Conservation (phyloP, 129 eudicot species). For the Erigeron canadensis region DNA sequence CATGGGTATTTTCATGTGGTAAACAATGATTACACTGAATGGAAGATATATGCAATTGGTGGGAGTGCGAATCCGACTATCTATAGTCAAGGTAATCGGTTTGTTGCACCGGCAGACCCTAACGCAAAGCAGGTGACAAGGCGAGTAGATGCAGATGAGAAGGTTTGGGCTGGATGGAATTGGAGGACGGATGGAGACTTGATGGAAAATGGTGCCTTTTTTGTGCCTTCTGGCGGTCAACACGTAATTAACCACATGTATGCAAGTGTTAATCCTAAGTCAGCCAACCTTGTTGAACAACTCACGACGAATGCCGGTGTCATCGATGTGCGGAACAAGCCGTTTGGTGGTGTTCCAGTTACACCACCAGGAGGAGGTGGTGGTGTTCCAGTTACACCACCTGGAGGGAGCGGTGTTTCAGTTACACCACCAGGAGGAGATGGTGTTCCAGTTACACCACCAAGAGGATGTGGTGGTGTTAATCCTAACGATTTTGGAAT, state of each 20-base stretch:
- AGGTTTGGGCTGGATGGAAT: slow-evolving; percentile 58
- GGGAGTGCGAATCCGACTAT: slow-evolving; percentile 66
- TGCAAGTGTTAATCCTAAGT: slow-evolving; percentile 39
- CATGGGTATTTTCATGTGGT: slow-evolving; percentile 65
- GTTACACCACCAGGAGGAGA: too few relatives aligned
- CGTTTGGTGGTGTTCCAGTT: too few relatives aligned
- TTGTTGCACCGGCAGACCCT: slow-evolving; percentile 45
- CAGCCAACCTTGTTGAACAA: slow-evolving; percentile 37
- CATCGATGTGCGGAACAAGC: too few relatives aligned
- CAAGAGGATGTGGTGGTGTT: slow-evolving; percentile 27
- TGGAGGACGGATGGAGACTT: slow-evolving; percentile 72
- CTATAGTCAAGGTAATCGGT: slow-evolving; percentile 68
- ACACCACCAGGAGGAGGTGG: too few relatives aligned
- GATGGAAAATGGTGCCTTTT: slow-evolving; percentile 68
- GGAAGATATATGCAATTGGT: slow-evolving; percentile 72
- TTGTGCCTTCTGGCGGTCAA: slow-evolving; percentile 58
- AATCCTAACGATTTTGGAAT: slow-evolving; percentile 11
- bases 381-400: slow-evolving; percentile 36
- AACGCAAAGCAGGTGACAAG: slow-evolving; percentile 62
- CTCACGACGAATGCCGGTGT: slow-evolving; percentile 41
- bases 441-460: slow-evolving; percentile 28
- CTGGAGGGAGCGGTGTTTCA: too few relatives aligned
- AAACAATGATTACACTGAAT: slow-evolving; percentile 54
- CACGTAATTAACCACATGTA: slow-evolving; percentile 30
- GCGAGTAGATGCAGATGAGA: slow-evolving; percentile 54